Evolutionary conservation across 495 filamentous ascomycete species (phyloP).

Genomic region (Xylaria grammica): DNA sequence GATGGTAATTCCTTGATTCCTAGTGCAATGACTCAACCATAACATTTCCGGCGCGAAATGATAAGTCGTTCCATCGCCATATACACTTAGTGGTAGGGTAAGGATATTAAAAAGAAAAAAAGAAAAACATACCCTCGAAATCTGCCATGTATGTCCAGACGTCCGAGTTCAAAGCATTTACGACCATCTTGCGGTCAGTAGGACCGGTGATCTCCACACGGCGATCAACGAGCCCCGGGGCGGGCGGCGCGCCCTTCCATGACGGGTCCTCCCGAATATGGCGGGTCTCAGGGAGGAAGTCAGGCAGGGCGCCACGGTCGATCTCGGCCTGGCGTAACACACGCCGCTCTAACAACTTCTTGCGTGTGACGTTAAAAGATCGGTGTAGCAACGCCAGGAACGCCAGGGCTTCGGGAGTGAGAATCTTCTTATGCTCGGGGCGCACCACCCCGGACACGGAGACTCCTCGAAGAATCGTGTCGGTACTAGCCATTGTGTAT

Average conservation of each 20-base stretch:
- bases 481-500: constrained; percentile 69
- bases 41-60: background rate
- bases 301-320: constrained; percentile 87
- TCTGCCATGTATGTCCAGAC: constrained; percentile 99
- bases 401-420: constrained; percentile 86
- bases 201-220: constrained; percentile 99
- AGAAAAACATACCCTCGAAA: constrained; percentile 76
- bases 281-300: constrained; percentile 96
- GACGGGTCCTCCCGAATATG: constrained; percentile 93
- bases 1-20: background rate
- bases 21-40: background rate
- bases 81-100: background rate
- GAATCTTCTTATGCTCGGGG: constrained; percentile 84
- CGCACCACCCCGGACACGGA: constrained; percentile 78
- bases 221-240: constrained; percentile 91
- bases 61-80: background rate
- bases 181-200: constrained; percentile 98
- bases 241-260: constrained; percentile 94
- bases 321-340: constrained; percentile 89
- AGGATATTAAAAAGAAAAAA: background rate
- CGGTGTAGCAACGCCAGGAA: constrained; percentile 95
- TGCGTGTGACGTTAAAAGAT: constrained; percentile 89
- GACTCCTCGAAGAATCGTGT: constrained; percentile 84
- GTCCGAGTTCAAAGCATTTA: constrained; percentile 95
- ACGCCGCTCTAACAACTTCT: constrained; percentile 86